A percentile compares a stretch with the other conserved stretches of the same genome.
phyloP scores from a whole-genome alignment of 768 basidiomycete species.

The Boletus subparvulus region DNA sequence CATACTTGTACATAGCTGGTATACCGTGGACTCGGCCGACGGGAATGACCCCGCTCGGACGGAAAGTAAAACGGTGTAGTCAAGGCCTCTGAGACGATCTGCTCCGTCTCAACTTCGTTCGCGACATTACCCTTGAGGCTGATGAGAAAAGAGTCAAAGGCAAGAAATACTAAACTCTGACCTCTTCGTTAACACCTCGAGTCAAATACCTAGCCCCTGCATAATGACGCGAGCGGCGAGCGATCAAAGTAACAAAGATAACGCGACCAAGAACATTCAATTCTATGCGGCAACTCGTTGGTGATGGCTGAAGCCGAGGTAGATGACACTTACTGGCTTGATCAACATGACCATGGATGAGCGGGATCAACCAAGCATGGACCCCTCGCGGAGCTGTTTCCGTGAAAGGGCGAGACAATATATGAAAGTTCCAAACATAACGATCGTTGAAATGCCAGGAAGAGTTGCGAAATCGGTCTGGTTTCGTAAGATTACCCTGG shows the following conservation, averaged over 20 bases:
- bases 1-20: constrained; percentile 91
- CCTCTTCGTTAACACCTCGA: constrained; percentile 92
- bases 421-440: constrained; percentile 93
- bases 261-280: constrained; percentile 86
- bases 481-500: constrained; percentile 82
- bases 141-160: neutral
- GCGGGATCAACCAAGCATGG: constrained; percentile 83
- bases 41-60: constrained; percentile 34
- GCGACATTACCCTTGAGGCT: constrained; percentile 84
- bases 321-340: constrained; percentile 82
- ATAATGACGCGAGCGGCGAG: constrained; percentile 89
- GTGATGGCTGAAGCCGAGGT: neutral
- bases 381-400: constrained; percentile 42
- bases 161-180: constrained; percentile 23
- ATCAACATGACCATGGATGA: constrained; percentile 95
- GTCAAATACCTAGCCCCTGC: constrained; percentile 95
- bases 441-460: constrained; percentile 79
- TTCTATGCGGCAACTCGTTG: constrained; percentile 48
- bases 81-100: constrained; percentile 88
- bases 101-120: constrained; percentile 98
- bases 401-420: constrained; percentile 70
- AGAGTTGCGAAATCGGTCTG: constrained; percentile 42
- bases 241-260: constrained; percentile 93
- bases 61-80: constrained; percentile 90
- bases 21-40: constrained; percentile 78